A percentile compares a stretch with the other conserved stretches of the same genome.
These are phyloP conservation scores for Suillus paluster DNA, from an alignment of 768 basidiomycete genomes.

Conservation along the genomic window DNA sequence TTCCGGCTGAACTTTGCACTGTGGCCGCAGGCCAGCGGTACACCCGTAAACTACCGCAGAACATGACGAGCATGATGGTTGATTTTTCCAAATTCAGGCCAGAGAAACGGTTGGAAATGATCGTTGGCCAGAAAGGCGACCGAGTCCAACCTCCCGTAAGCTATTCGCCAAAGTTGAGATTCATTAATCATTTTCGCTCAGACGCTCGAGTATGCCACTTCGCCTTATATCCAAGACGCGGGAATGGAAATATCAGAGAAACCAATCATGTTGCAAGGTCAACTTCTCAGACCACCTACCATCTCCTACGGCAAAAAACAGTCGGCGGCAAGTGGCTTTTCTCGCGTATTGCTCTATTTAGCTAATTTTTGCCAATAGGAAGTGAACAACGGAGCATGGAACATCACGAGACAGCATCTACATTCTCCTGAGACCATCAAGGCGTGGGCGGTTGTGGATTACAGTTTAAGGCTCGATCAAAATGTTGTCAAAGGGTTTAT, in stretches of 20 bases:
- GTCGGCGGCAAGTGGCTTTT: background rate
- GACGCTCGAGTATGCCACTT: slow-evolving; percentile 43
- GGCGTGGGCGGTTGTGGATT: slow-evolving; percentile 45
- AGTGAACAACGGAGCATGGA: slow-evolving; percentile 41
- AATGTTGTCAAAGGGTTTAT: slow-evolving; percentile 23
- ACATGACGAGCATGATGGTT: slow-evolving; percentile 45
- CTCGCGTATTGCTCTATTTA: background rate
- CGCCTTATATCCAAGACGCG: slow-evolving; percentile 47
- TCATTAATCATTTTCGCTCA: slow-evolving; percentile 16
- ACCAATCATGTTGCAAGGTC: slow-evolving; percentile 41
- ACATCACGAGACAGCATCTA: slow-evolving; percentile 37
- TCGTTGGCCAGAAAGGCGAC: slow-evolving; percentile 35
- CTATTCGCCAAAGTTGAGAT: background rate
- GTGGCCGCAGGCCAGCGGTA: slow-evolving; percentile 55
- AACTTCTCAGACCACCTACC: slow-evolving; percentile 38
- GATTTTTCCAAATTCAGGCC: slow-evolving; percentile 56
- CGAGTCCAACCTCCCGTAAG: slow-evolving; percentile 24
- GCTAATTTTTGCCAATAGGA: slow-evolving; percentile 17
- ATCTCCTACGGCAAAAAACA: slow-evolving; percentile 33
- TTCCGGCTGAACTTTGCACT: slow-evolving; percentile 54
- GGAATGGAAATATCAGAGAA: slow-evolving; percentile 39
- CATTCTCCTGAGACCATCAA: slow-evolving; percentile 26
- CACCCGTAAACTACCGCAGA: slow-evolving; percentile 46
- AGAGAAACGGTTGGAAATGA: slow-evolving; percentile 42
- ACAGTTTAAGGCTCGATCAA: slow-evolving; percentile 15